Conservation (phyloP, 805 yeast species). For the Saccharomycodes ludwigii region DNA sequence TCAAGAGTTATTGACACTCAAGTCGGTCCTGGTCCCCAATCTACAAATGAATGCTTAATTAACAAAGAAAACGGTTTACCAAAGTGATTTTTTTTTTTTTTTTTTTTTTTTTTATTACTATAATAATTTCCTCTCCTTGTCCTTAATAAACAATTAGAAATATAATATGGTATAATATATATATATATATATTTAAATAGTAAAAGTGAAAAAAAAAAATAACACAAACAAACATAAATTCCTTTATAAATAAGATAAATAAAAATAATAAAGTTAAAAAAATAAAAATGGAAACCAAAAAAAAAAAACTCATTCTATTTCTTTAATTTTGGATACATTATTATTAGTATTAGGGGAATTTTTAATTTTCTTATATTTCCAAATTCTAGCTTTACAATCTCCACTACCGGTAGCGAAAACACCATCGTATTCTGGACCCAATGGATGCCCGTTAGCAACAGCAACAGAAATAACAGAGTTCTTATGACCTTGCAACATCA, state of each 20-base stretch:
- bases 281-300: no score
- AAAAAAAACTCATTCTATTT: no score
- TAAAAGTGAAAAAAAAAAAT: no score
- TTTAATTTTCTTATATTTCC: conserved; percentile 59
- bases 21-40: conserved; percentile 82
- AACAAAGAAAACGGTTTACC: conserved; percentile 51
- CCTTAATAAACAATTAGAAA: background rate
- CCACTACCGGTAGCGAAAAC: conserved; percentile 96
- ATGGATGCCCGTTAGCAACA: conserved; percentile 65
- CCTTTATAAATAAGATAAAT: no score
- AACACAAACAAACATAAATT: no score
- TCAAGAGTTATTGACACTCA: conserved; percentile 72
- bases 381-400: conserved; percentile 92
- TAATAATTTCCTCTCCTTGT: conserved; percentile 1
- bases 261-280: no score
- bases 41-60: conserved; percentile 42
- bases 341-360: conserved; percentile 4
- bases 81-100: conserved; percentile 4
- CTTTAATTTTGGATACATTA: conserved; percentile 10
- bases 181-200: background rate
- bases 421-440: conserved; percentile 47
- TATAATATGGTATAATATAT: background rate
- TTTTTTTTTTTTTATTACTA: conserved; percentile 1
- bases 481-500: conserved; percentile 94
- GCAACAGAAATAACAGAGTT: conserved; percentile 92